These are phyloP conservation scores for Pseudomonodictys pantanalensis DNA, from an alignment of 495 filamentous ascomycete genomes.

Conservation along the genomic window DNA sequence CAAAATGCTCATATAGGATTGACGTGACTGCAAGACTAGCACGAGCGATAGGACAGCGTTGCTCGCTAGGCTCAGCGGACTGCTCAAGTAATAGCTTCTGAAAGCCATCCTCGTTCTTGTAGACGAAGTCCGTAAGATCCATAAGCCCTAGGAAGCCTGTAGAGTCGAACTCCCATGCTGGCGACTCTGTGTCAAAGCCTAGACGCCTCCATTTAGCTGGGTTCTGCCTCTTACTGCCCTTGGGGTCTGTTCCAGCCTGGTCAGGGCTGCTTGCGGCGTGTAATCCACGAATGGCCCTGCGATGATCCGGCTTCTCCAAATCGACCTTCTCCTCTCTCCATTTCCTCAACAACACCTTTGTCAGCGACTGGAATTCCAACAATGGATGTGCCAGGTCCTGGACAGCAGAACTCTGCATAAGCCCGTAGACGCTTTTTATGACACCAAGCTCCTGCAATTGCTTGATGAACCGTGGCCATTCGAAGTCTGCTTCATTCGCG, in stretches of 20 bases:
- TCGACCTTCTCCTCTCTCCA: conserved; percentile 86
- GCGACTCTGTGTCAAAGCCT: conserved; percentile 88
- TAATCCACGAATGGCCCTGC: conserved; percentile 78
- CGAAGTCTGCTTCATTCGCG: conserved; percentile 67
- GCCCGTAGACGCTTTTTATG: conserved; percentile 80
- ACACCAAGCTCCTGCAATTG: conserved; percentile 87
- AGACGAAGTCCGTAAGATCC: conserved; percentile 91
- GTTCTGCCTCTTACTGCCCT: conserved; percentile 65
- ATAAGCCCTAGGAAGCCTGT: conserved; percentile 94
- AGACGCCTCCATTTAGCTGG: conserved; percentile 92
- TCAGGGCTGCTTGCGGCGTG: conserved; percentile 77
- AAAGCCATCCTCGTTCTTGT: conserved; percentile 85
- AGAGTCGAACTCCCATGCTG: conserved; percentile 76
- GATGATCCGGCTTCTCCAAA: conserved; percentile 82
- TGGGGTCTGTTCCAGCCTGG: conserved; percentile 43
- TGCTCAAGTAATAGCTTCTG: conserved; percentile 88
- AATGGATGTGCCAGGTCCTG: conserved; percentile 89
- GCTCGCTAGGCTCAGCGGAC: conserved; percentile 63
- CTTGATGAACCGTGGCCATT: conserved; percentile 97
- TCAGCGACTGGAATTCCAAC: conserved; percentile 92
- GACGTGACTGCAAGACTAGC: conserved; percentile 84
- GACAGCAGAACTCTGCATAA: conserved; percentile 92
- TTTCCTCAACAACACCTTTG: conserved; percentile 83
- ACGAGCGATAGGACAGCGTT: conserved; percentile 84
- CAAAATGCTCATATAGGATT: conserved; percentile 92